These are phyloP conservation scores for Skeletonema grethae DNA, from an alignment of 108 stramenopile species.

Conservation along the genomic window DNA sequence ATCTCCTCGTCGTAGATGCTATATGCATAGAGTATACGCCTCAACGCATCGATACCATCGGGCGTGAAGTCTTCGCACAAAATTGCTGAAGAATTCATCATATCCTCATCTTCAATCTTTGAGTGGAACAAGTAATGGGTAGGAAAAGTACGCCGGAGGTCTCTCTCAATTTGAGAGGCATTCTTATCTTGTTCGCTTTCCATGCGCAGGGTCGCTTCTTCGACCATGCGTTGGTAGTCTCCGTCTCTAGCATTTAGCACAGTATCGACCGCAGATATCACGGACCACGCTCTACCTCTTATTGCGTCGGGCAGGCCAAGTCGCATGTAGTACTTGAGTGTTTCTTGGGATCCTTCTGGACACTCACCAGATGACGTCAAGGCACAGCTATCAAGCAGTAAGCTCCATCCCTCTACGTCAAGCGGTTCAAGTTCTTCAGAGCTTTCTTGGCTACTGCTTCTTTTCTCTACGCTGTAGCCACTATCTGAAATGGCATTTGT, in stretches of 20 bases:
- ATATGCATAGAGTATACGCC: constrained; percentile 73
- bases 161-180: constrained; percentile 64
- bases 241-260: constrained; percentile 20
- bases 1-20: constrained; percentile 78
- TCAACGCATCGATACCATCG: constrained; percentile 60
- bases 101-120: constrained; percentile 27
- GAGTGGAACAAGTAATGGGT: constrained; percentile 71
- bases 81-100: constrained; percentile 7
- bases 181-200: neutral
- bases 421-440: neutral
- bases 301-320: constrained; percentile 18
- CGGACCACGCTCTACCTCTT: constrained; percentile 17
- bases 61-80: neutral
- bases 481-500: neutral
- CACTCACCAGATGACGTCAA: neutral
- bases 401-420: constrained; percentile 3
- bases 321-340: constrained; percentile 19
- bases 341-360: constrained; percentile 10
- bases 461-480: neutral
- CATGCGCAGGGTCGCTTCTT: neutral
- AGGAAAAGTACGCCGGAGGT: constrained; percentile 89
- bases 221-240: constrained; percentile 17
- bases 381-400: constrained; percentile 8
- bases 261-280: constrained; percentile 19
- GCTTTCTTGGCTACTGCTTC: neutral